These are phyloP conservation scores for Geotrichum citri-aurantii DNA, from an alignment of 1,139 yeast genomes.

Conservation along the genomic window DNA sequence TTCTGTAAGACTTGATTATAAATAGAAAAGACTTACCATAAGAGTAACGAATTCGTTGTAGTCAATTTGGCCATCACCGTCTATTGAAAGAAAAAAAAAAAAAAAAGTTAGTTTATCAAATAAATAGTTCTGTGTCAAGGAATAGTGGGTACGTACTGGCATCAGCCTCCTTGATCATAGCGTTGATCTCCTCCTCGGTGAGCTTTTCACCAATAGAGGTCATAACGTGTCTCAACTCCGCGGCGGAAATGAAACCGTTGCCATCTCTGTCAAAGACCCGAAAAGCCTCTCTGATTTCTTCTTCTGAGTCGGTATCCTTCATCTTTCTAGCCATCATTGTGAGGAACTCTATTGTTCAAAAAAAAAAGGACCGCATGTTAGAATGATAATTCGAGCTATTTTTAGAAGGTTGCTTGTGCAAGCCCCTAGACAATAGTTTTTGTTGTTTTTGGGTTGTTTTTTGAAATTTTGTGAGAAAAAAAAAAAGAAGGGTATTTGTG, in stretches of 20 bases:
- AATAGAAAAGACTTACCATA: conserved; percentile 18
- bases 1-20: not conserved
- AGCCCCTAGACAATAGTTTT: not conserved
- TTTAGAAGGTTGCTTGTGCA: not conserved
- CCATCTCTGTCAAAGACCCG: conserved; percentile 85
- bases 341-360: conserved; percentile 52
- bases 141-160: conserved; percentile 28
- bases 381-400: not conserved
- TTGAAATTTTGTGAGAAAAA: too few relatives aligned
- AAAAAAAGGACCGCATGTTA: too few relatives aligned
- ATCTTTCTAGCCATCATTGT: conserved; percentile 93
- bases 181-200: conserved; percentile 93
- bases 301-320: conserved; percentile 94
- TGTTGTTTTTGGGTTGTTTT: too few relatives aligned
- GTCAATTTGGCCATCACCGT: conserved; percentile 93
- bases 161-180: conserved; percentile 94
- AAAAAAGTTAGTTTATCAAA: not conserved
- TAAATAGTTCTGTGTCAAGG: too few relatives aligned
- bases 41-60: conserved; percentile 84
- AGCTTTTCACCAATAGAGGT: conserved; percentile 95
- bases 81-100: conserved; percentile 36
- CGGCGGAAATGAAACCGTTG: conserved; percentile 93
- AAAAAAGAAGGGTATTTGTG: too few relatives aligned
- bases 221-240: conserved; percentile 92
- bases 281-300: conserved; percentile 95